Base-by-base conservation (phyloP, 345 rosid genomes). In the Gossypium arboreum region DNA sequence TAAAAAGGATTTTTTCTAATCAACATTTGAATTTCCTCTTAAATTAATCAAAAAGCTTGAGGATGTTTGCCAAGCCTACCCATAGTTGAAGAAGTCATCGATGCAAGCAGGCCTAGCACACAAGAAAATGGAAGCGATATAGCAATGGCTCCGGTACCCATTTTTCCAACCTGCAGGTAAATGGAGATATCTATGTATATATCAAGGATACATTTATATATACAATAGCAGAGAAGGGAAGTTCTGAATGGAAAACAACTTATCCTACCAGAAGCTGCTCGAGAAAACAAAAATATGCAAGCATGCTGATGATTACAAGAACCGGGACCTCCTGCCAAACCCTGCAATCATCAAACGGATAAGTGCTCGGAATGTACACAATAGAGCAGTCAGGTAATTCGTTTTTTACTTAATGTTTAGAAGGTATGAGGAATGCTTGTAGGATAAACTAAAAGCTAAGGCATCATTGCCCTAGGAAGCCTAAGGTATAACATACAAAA, bases 11-110 rank as follows among this genome's bases (percentile, higher is more conserved):
- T 12, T 17, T 58, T 34, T 34, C 41, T 34, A 34, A 34, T 5
- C 41, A 34, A 34, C 41, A 34, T 34, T 64, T 71, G 41, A 39
- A 59, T 9, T 61, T 68, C 3, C 62, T 12, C 43, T 27, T 27
- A 27, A 27, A 2, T 68, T 25, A 43, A 43, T 44, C 2, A 73
- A 20, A 62, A 55, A 65, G 41, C 34, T 62, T 11, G 68, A 64
- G 64, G 61, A 58, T 52, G 8, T 64, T 54, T 20, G 77, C 57
- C 9, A 29, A 48, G 62, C 89, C 4, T 85, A 94, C 98, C 98
- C 98, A 94, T 94, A 59, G 98, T 92, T 41, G 97, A 85, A n/a
- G 99, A 83, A 52, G 96, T 88, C 97, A 92, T 87, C 47, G 97
- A 90, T 75, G 95, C 75, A 52, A 92, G 90, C 56, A 94, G 96